A percentile compares a stretch with the other conserved stretches of the same genome.
These are phyloP conservation scores for Gastrolobium villosum DNA, from an alignment of 306 rosid species.

Conservation along the genomic window DNA sequence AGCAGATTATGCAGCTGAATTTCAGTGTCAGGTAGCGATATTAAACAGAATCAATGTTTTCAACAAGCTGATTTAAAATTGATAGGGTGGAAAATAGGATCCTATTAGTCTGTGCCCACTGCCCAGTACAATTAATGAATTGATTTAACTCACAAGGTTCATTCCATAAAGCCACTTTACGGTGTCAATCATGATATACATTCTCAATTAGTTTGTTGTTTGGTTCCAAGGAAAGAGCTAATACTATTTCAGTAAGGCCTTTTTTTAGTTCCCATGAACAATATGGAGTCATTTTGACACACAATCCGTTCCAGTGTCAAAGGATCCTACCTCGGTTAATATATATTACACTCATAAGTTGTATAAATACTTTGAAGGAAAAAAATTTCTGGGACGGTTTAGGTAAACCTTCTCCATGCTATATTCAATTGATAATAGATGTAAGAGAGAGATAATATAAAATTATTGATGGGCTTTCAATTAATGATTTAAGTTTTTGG, in stretches of 20 bases:
- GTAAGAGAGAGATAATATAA: too few relatives aligned
- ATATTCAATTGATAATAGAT: too few relatives aligned
- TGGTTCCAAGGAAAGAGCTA: background rate
- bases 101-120: too few relatives aligned
- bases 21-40: background rate
- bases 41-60: background rate
- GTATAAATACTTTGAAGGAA: too few relatives aligned
- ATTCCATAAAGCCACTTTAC: constrained; percentile 8
- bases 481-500: too few relatives aligned
- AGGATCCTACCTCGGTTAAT: too few relatives aligned
- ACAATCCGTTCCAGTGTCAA: too few relatives aligned
- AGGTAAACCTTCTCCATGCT: too few relatives aligned
- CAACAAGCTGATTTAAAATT: constrained; percentile 8
- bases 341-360: too few relatives aligned
- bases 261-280: constrained; percentile 22
- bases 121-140: constrained; percentile 1
- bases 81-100: background rate
- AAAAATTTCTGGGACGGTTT: too few relatives aligned
- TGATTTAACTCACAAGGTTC: background rate
- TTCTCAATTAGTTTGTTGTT: constrained; percentile 10
- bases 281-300: too few relatives aligned
- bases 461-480: too few relatives aligned
- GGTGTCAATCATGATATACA: background rate
- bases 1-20: constrained; percentile 15
- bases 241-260: background rate